These are phyloP conservation scores for Cladosporium sp. DNA, from an alignment of 2,329 filamentous ascomycete genomes.

Conservation along the genomic window DNA sequence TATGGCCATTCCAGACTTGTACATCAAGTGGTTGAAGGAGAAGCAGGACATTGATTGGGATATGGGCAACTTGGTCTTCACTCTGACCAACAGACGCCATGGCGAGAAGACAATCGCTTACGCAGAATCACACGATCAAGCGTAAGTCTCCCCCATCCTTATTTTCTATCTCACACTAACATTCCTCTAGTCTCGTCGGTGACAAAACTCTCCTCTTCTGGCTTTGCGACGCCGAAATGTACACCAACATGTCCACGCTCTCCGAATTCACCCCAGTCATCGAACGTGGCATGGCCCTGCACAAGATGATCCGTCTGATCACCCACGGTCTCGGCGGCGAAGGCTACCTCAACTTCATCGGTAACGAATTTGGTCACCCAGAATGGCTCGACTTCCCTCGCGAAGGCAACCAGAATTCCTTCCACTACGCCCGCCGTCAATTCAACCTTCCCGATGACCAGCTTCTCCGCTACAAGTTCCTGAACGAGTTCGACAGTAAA, in stretches of 20 bases:
- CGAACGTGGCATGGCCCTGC: slow-evolving; percentile 82
- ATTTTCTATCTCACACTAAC: slow-evolving; percentile 19
- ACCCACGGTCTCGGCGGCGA: slow-evolving; percentile 91
- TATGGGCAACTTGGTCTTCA: slow-evolving; percentile 77
- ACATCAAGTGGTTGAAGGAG: slow-evolving; percentile 98
- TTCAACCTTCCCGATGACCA: slow-evolving; percentile 86
- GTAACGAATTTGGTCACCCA: slow-evolving; percentile 97
- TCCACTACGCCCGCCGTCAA: slow-evolving; percentile 62
- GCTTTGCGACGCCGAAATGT: slow-evolving; percentile 94
- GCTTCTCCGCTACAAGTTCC: slow-evolving; percentile 80
- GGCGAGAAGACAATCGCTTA: slow-evolving; percentile 99
- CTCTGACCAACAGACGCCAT: slow-evolving; percentile 85
- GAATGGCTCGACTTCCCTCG: slow-evolving; percentile 99
- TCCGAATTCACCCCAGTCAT: slow-evolving; percentile 83
- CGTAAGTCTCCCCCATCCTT: slow-evolving; percentile 56
- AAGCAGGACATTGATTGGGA: slow-evolving; percentile 89
- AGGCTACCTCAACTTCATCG: slow-evolving; percentile 97
- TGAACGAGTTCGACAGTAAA: slow-evolving; percentile 87
- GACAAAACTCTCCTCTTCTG: slow-evolving; percentile 98
- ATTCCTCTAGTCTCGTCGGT: slow-evolving; percentile 71
- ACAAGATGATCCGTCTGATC: slow-evolving; percentile 95
- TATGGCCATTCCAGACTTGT: slow-evolving; percentile 98
- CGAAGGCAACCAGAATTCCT: slow-evolving; percentile 55
- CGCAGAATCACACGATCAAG: slow-evolving; percentile 95
- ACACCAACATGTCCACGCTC: slow-evolving; percentile 92